A percentile compares a stretch with the other conserved stretches of the same genome.
Conservation (phyloP, 2,329 filamentous ascomycete genomes). For the Exutisphaerella laricina region DNA sequence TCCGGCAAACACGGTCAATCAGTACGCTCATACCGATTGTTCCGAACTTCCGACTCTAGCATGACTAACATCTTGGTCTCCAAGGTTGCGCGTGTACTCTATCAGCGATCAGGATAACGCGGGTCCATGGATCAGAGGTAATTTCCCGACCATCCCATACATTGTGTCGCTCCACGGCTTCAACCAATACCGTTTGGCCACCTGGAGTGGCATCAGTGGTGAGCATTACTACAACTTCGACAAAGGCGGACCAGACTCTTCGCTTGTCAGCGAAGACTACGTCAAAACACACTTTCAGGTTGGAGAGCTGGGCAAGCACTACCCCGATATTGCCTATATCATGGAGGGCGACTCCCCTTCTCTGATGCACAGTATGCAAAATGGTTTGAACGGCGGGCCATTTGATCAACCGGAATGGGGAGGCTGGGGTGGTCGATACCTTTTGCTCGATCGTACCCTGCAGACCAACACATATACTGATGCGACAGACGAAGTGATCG, state of each 20-base stretch:
- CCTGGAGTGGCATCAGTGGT: conserved; percentile 54
- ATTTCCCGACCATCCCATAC: conserved; percentile 52
- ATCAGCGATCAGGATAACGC: conserved; percentile 58
- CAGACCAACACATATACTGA: conserved; percentile 36
- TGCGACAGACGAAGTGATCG: conserved; percentile 35
- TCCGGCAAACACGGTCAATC: too few species aligned
- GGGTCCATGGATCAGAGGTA: conserved; percentile 51
- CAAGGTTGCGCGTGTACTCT: conserved; percentile 50
- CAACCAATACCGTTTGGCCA: conserved; percentile 50
- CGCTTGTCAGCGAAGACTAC: conserved; percentile 48
- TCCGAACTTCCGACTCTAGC: too few species aligned
- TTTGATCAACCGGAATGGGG: conserved; percentile 46
- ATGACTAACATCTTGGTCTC: too few species aligned
- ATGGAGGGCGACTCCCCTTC: conserved; percentile 52
- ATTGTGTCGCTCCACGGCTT: conserved; percentile 53
- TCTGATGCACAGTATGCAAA: conserved; percentile 47
- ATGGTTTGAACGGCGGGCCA: conserved; percentile 39
- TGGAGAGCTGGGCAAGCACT: conserved; percentile 40
- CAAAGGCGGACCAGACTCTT: conserved; percentile 45
- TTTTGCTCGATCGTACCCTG: conserved; percentile 33
- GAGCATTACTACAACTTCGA: conserved; percentile 46
- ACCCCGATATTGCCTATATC: conserved; percentile 46
- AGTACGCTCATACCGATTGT: too few species aligned
- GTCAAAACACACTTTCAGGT: conserved; percentile 51
- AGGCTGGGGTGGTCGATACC: conserved; percentile 48